Conservation (phyloP, 148 eudicot species). For the Silene conica region DNA sequence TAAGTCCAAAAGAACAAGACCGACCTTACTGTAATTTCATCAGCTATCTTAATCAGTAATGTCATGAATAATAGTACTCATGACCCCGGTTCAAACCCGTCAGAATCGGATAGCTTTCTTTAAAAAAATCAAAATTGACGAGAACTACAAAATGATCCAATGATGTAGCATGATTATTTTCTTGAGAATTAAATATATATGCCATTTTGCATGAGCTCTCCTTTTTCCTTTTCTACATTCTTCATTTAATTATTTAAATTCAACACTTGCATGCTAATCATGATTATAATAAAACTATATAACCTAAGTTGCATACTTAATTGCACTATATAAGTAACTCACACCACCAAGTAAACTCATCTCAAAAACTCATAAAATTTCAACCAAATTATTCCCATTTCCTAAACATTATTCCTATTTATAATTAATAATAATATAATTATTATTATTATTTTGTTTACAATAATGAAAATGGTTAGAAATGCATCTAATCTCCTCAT, state of each 20-base stretch:
- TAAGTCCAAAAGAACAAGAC: too few relatives aligned
- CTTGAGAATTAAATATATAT: constrained; percentile 4
- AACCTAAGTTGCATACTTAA: too few relatives aligned
- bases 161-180: not conserved
- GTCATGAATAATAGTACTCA: too few relatives aligned
- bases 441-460: not conserved
- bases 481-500: not conserved
- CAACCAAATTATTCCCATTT: not conserved
- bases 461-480: constrained; percentile 19
- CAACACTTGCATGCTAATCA: too few relatives aligned
- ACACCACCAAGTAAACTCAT: constrained; percentile 3
- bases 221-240: constrained; percentile 24
- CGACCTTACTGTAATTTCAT: too few relatives aligned
- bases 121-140: too few relatives aligned
- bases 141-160: not conserved
- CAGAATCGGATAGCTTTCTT: too few relatives aligned
- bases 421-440: too few relatives aligned
- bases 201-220: constrained; percentile 46
- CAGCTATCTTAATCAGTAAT: too few relatives aligned
- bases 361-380: not conserved
- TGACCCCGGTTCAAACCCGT: too few relatives aligned
- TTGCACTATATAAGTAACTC: constrained; percentile 16
- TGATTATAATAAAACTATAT: too few relatives aligned
- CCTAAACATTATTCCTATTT: not conserved
- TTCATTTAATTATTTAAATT: not conserved